A percentile compares a stretch with the other conserved stretches of the same genome.
Evolutionary conservation across 108 stramenopile genomes (phyloP).

Genomic region (Nitzschia sp.): DNA sequence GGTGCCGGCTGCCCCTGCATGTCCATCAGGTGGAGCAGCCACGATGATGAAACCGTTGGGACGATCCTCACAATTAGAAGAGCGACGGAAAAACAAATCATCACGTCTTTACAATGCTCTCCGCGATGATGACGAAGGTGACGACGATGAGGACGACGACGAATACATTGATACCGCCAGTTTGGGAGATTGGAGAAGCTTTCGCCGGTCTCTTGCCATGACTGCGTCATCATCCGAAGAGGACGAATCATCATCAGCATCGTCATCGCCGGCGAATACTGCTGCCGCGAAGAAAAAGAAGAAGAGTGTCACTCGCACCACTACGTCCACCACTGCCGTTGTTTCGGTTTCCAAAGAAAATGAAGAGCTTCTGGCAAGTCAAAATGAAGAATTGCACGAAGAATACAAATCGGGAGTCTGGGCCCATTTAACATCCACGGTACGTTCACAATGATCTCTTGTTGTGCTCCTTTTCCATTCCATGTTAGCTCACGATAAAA

Average conservation of each 20-base stretch:
- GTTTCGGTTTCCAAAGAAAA: slow-evolving; percentile 60
- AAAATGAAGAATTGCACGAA: slow-evolving; percentile 52
- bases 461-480: slow-evolving; percentile 8
- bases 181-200: slow-evolving; percentile 64
- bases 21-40: too few species aligned
- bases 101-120: neutral
- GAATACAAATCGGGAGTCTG: slow-evolving; percentile 70
- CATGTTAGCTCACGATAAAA: neutral
- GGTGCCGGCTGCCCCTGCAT: too few species aligned
- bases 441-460: slow-evolving; percentile 20
- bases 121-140: slow-evolving; percentile 8
- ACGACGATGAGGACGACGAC: slow-evolving; percentile 55
- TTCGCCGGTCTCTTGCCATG: slow-evolving; percentile 52
- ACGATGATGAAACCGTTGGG: too few species aligned
- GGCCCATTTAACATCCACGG: slow-evolving; percentile 71
- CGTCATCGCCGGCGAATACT: too few species aligned
- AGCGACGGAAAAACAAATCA: too few species aligned
- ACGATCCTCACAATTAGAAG: too few species aligned
- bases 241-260: too few species aligned
- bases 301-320: slow-evolving; percentile 2
- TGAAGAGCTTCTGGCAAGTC: slow-evolving; percentile 55
- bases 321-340: slow-evolving; percentile 16
- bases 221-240: too few species aligned
- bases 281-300: neutral
- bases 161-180: slow-evolving; percentile 52